Percentiles rank a stretch among this genome's conserved stretches.
Conservation (phyloP, 148 eudicot genomes). For the Pouteria glomerata region DNA sequence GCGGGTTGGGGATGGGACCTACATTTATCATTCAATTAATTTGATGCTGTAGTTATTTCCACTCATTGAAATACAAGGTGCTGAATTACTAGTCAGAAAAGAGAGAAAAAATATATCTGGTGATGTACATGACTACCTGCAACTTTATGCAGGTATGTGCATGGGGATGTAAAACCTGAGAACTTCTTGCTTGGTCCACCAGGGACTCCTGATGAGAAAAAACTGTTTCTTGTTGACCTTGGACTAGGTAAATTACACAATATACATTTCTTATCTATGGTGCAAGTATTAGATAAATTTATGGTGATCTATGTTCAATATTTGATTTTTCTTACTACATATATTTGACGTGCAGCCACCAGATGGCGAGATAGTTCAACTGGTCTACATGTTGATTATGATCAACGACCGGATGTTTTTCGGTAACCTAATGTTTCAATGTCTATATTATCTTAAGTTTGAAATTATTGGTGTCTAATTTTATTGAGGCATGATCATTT, state of each 20-base stretch:
- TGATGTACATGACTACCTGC: background rate
- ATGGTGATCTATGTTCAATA: background rate
- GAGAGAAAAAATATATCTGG: no score
- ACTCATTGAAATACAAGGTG: background rate
- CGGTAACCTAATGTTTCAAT: constrained; percentile 35
- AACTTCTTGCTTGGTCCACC: constrained; percentile 92
- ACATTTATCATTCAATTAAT: background rate
- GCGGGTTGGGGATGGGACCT: background rate
- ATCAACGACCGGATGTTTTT: constrained; percentile 91
- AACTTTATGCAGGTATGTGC: constrained; percentile 57
- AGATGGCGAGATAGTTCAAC: constrained; percentile 68
- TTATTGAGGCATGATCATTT: constrained; percentile 4
- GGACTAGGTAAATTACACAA: constrained; percentile 54
- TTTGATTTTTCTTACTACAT: background rate
- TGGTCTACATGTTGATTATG: constrained; percentile 83
- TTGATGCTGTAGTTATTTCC: background rate
- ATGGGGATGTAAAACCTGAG: constrained; percentile 96
- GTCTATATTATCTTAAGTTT: background rate
- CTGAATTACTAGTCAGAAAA: no score
- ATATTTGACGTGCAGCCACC: constrained; percentile 46
- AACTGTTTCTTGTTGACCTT: constrained; percentile 85
- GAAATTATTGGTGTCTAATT: background rate
- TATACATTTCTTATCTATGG: constrained; percentile 1
- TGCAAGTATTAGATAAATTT: background rate
- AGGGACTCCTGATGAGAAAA: constrained; percentile 79